Evolutionary conservation across 106 monocot genomes (phyloP).

Genomic region (Chionographis japonica): DNA sequence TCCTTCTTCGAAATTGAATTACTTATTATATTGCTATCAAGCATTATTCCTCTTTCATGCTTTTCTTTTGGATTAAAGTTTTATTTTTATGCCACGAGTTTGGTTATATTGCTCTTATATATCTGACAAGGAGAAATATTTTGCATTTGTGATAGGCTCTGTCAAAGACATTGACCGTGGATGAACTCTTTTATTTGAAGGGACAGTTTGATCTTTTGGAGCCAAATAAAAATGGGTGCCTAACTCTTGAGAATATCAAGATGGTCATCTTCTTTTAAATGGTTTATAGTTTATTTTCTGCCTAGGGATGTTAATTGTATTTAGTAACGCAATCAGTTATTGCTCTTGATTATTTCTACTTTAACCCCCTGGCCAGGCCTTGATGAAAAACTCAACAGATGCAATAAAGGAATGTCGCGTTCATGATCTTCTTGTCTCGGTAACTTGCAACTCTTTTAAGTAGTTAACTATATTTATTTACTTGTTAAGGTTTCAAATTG

Average conservation of each 20-base stretch:
- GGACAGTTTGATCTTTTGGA: constrained; percentile 71
- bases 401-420: constrained; percentile 82
- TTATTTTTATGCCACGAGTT: no score
- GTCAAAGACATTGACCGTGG: constrained; percentile 77
- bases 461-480: no score
- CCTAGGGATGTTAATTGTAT: background rate
- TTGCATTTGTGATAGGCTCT: constrained; percentile 43
- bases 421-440: constrained; percentile 69
- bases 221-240: constrained; percentile 72
- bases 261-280: constrained; percentile 33
- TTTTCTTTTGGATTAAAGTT: no score
- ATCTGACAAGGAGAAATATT: background rate
- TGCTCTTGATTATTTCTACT: background rate
- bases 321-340: background rate
- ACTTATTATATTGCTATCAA: no score
- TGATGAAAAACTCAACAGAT: constrained; percentile 63
- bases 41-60: no score
- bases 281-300: background rate
- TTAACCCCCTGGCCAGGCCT: constrained; percentile 30
- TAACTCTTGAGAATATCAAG: constrained; percentile 75
- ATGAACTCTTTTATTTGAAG: constrained; percentile 73
- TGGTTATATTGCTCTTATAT: no score
- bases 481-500: no score
- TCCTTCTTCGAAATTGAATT: no score
- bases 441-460: constrained; percentile 9